Evolutionary conservation across 192 early-diverging fungal genomes (phyloP).

Genomic region (Backusella psychrophila): DNA sequence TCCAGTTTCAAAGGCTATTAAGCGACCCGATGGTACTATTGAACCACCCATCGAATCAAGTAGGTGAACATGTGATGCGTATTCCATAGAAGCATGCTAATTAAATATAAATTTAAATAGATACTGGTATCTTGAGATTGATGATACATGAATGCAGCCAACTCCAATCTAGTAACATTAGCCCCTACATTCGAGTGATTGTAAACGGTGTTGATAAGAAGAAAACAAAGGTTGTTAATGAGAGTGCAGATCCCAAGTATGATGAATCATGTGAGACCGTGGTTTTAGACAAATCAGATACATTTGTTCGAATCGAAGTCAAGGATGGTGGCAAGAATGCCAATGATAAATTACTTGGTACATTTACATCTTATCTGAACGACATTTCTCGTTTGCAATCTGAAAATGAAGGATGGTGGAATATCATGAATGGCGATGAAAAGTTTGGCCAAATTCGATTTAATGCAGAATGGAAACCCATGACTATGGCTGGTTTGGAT

Average conservation of each 20-base stretch:
- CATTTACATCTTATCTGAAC: slow-evolving; percentile 28
- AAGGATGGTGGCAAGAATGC: slow-evolving; percentile 50
- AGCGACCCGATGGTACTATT: slow-evolving; percentile 39
- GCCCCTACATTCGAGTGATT: slow-evolving; percentile 46
- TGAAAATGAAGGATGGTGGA: slow-evolving; percentile 29
- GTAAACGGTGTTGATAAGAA: slow-evolving; percentile 42
- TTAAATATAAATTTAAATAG: slow-evolving; percentile 15
- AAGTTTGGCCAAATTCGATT: slow-evolving; percentile 27
- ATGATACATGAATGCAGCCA: slow-evolving; percentile 52
- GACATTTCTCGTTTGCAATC: slow-evolving; percentile 27
- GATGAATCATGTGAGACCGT: slow-evolving; percentile 64
- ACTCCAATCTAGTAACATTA: slow-evolving; percentile 44
- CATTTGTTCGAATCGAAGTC: slow-evolving; percentile 57
- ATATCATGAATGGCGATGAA: slow-evolving; percentile 8
- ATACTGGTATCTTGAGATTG: slow-evolving; percentile 57
- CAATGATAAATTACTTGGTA: slow-evolving; percentile 41
- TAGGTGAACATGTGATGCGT: slow-evolving; percentile 12
- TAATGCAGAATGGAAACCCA: slow-evolving; percentile 60
- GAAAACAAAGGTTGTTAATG: slow-evolving; percentile 56
- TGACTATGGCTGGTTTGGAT: slow-evolving; percentile 54
- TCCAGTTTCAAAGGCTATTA: slow-evolving; percentile 36
- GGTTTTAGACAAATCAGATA: slow-evolving; percentile 58
- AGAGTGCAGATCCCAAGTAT: slow-evolving; percentile 72
- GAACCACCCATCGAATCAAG: slow-evolving; percentile 50
- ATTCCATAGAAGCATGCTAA: neutral